Evolutionary conservation across 805 yeast genomes (phyloP), one percentile per base, ranked within the genome.

Genomic region (Wickerhamia fluorescens): DNA sequence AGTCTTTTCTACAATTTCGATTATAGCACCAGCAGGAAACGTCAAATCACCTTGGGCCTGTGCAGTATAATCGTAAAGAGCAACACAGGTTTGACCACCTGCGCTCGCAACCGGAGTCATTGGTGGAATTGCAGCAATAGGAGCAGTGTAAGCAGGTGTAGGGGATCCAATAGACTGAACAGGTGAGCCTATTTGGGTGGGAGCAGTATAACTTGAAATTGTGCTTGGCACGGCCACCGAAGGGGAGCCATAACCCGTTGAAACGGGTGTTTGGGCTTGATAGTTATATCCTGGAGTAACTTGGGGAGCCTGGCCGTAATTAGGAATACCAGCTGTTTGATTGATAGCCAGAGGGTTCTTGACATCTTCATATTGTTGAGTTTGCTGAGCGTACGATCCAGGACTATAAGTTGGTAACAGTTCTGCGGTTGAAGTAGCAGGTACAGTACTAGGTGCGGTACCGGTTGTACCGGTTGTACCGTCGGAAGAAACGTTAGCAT

Each of bases 41-140:
- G 82, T 58, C 48, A 92, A 67, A 51, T 92, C 98, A 14, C 97
- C 97, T 18, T 72, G 83, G 0, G 96, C 92, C 56, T 87, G 96
- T 0, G 97, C 95, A 6, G 79, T 61, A 56, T 85, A 89, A 47
- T 88, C 96, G 52, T 88, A 89, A 29, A 88, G 55, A 0, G 98
- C 96, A 8, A 95, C 82, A 48, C 95, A 87, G 9, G 80, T 72
- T 44, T 75, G 78, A 2, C 38, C 42, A 3, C 51, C 61, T 4
- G 56, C 62, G 7, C 66, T 51, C 3, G 55, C 47, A 2, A 60
- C 52, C 7, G 63, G 58, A 9, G 54, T 44, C 3, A 51, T 47
- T 5, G 40, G 37, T 14, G 63, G 51, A 23, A 51, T 40, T 4
- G 44, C 49, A 20, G 44, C 44, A 1, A 53, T 44, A 43, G 61